phyloP scores from a whole-genome alignment of 2,329 filamentous ascomycete genomes.

The Polytolypa hystricis region DNA sequence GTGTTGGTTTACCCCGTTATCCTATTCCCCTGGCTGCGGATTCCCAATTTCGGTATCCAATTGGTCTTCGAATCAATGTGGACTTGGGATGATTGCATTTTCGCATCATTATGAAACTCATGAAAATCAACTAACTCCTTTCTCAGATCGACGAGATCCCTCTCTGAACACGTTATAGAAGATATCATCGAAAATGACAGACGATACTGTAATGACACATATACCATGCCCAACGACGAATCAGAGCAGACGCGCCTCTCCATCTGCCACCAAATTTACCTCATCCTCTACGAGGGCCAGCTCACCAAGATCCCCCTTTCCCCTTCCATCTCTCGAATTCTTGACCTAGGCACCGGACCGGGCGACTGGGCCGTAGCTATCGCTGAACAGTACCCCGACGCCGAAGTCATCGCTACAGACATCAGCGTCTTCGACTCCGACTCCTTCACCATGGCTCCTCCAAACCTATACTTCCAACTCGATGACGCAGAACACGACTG shows the following conservation, averaged over 20 bases:
- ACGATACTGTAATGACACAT: conserved; percentile 49
- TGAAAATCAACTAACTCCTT: too few species aligned
- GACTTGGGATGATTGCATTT: neutral
- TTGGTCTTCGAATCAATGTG: neutral
- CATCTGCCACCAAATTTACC: conserved; percentile 52
- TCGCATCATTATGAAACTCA: neutral
- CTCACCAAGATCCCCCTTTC: conserved; percentile 23
- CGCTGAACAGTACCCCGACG: conserved; percentile 32
- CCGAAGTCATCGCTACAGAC: conserved; percentile 38
- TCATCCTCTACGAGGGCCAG: conserved; percentile 31
- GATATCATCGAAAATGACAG: conserved; percentile 51
- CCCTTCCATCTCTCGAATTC: conserved; percentile 19
- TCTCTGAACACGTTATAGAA: conserved; percentile 34
- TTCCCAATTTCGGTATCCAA: neutral
- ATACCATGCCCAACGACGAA: conserved; percentile 58
- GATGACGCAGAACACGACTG: conserved; percentile 38
- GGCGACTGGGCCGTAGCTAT: conserved; percentile 41
- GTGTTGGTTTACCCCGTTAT: neutral
- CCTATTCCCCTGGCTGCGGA: neutral
- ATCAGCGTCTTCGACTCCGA: conserved; percentile 34
- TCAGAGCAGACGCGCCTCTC: conserved; percentile 52
- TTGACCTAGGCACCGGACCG: conserved; percentile 39
- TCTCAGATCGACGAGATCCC: conserved; percentile 28
- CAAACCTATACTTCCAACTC: conserved; percentile 39
- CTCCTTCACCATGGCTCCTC: conserved; percentile 22